Percentiles rank a stretch among this genome's conserved stretches.
Evolutionary conservation across 345 rosid species (phyloP).

Genomic region (Arabis alpina): DNA sequence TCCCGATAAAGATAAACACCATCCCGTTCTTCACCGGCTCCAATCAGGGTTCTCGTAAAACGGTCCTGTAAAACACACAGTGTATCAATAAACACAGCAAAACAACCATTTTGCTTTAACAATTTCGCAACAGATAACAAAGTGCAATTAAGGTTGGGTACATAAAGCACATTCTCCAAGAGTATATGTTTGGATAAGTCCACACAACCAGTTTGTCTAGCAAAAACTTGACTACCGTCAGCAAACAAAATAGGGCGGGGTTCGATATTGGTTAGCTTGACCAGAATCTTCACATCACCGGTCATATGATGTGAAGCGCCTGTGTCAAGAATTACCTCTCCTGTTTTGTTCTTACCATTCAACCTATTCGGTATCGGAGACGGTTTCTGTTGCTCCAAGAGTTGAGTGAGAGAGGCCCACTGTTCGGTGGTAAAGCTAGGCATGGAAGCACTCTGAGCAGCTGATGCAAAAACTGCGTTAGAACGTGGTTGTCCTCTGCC

Average conservation of each 20-base stretch:
- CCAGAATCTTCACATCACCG: background rate
- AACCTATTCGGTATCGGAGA: too few relatives aligned
- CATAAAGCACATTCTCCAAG: background rate
- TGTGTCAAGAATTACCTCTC: background rate
- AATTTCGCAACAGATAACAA: too few relatives aligned
- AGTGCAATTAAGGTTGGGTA: background rate
- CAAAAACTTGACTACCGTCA: background rate
- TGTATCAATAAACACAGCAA: background rate
- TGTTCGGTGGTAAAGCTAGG: too few relatives aligned
- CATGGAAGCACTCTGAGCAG: too few relatives aligned
- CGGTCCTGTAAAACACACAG: background rate
- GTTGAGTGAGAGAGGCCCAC: too few relatives aligned
- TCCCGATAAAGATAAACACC: too few relatives aligned
- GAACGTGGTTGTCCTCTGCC: too few relatives aligned
- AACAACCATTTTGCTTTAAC: too few relatives aligned
- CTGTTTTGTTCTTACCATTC: background rate
- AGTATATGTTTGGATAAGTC: fast-evolving
- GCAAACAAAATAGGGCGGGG: background rate
- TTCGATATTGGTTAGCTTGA: fast-evolving
- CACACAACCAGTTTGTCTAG: background rate
- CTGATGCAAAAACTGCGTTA: too few relatives aligned
- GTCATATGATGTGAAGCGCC: background rate
- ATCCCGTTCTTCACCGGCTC: background rate
- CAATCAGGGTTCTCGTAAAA: too few relatives aligned
- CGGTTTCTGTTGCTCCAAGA: too few relatives aligned